Evolutionary conservation across 2,329 filamentous ascomycete species (phyloP), one percentile per base, ranked within the genome.

Genomic region (Fusarium irregulare): DNA sequence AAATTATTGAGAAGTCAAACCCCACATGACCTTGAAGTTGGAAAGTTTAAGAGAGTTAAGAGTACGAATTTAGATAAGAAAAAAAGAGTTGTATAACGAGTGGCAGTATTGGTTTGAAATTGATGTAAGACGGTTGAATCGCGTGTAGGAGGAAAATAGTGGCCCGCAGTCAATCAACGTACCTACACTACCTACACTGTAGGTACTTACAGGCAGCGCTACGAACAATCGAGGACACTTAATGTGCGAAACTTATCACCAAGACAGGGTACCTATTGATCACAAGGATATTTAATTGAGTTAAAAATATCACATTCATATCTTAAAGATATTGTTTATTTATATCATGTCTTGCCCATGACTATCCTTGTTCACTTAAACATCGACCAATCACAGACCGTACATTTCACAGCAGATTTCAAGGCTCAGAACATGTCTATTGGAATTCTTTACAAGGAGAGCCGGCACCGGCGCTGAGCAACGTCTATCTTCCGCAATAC

Each of bases 371-470:
- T 46, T 25, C 32, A 56, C 32, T 54, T 37, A 42, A 42, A 25
- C 46, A 27, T 49, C 30, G 53, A 25, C 74, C 73, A 76, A 76
- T 76, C 74, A 76, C 30, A 57, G 50, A 28, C 44, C 46, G 20
- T 68, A 67, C 53, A 73, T 76, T 76, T 76, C 74, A 76, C 72
- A 75, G 57, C 71, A 71, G 64, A 66, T 61, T 59, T 53, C 55
- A 60, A 60, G 56, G 67, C 64, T 75, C 67, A 75, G 64, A 72
- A 75, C 69, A 75, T 47, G 71, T 80, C 77, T 80, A 79, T 78
- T 71, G 73, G 70, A 76, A 77, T 77, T 80, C 78, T 80, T 80
- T 80, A 81, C 79, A 80, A 77, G 68, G 72, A 73, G 73, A 76
- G 74, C 72, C 62, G 67, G 62, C 73, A 68, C 56, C 62, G 60